A percentile compares a stretch with the other conserved stretches of the same genome.
Conservation (phyloP, 2,329 filamentous ascomycete genomes). For the Fusarium sp. region DNA sequence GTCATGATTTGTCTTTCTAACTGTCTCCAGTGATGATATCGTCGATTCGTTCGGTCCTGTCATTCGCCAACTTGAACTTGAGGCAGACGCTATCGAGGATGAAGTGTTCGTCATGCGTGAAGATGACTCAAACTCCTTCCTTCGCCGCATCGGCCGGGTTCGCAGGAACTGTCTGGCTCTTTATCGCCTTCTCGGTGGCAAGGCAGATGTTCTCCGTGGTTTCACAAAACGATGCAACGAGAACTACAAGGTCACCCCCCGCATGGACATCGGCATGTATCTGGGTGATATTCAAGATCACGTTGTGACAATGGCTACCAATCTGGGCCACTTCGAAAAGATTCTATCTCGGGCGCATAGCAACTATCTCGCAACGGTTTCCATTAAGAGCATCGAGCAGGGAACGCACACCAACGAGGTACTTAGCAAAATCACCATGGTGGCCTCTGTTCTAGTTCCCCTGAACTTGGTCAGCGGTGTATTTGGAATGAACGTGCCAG, state of each 20-base stretch:
- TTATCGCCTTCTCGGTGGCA: slow-evolving; percentile 91
- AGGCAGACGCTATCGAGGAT: slow-evolving; percentile 94
- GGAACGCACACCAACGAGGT: slow-evolving; percentile 90
- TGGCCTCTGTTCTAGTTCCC: slow-evolving; percentile 95
- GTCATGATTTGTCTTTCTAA: slow-evolving; percentile 38
- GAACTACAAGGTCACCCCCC: slow-evolving; percentile 92
- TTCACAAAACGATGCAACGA: slow-evolving; percentile 99
- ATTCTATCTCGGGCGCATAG: slow-evolving; percentile 93
- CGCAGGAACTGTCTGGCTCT: slow-evolving; percentile 96
- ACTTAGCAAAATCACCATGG: slow-evolving; percentile 92
- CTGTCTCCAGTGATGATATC: slow-evolving; percentile 80
- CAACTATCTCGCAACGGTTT: slow-evolving; percentile 95
- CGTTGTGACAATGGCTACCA: slow-evolving; percentile 99
- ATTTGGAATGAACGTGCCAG: slow-evolving; percentile 87
- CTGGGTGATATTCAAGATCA: slow-evolving; percentile 98
- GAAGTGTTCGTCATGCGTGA: slow-evolving; percentile 92
- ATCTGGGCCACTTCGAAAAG: slow-evolving; percentile 95
- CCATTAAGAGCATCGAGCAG: slow-evolving; percentile 88
- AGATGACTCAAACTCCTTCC: slow-evolving; percentile 87
- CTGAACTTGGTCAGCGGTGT: slow-evolving; percentile 90
- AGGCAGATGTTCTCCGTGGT: slow-evolving; percentile 97
- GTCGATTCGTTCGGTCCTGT: slow-evolving; percentile 94
- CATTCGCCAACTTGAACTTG: slow-evolving; percentile 85
- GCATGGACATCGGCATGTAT: slow-evolving; percentile 96
- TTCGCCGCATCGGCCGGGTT: slow-evolving; percentile 87